Conservation (phyloP, 305 asterid species). For the Rubia peregrina region DNA sequence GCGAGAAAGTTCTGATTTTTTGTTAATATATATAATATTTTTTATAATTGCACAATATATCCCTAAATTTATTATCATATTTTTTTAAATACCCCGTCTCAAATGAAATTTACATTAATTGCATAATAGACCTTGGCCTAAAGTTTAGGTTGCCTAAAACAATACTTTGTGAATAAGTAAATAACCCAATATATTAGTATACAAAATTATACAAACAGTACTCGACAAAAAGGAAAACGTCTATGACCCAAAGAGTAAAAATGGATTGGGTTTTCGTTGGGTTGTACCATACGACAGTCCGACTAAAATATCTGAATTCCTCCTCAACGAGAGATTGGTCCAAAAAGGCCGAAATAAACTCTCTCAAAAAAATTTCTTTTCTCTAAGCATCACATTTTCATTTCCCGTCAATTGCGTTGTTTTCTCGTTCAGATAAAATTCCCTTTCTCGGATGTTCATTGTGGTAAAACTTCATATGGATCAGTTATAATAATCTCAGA, state of each 20-base stretch:
- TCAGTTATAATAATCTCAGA: neutral
- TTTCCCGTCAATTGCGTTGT: slow-evolving; percentile 4
- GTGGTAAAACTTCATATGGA: neutral
- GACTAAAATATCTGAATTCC: neutral
- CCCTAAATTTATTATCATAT: no score
- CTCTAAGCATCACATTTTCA: neutral
- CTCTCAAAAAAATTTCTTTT: neutral
- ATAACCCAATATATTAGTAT: no score
- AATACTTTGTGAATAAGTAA: no score
- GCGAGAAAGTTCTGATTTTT: no score
- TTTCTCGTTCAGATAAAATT: neutral
- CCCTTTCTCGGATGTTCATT: neutral
- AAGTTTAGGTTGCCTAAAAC: no score
- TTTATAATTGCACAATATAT: no score
- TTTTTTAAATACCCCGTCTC: no score
- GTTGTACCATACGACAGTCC: neutral
- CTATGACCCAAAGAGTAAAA: neutral
- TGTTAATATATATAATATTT: no score
- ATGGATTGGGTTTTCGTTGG: neutral
- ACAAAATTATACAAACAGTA: no score
- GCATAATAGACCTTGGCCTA: no score
- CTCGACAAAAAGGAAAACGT: neutral
- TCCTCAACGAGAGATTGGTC: neutral
- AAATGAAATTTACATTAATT: no score
- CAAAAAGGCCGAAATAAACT: neutral